These are phyloP conservation scores for Antitrichia curtipendula DNA, from an alignment of 225 moss, liverwort and hornwort genomes.

Conservation along the genomic window DNA sequence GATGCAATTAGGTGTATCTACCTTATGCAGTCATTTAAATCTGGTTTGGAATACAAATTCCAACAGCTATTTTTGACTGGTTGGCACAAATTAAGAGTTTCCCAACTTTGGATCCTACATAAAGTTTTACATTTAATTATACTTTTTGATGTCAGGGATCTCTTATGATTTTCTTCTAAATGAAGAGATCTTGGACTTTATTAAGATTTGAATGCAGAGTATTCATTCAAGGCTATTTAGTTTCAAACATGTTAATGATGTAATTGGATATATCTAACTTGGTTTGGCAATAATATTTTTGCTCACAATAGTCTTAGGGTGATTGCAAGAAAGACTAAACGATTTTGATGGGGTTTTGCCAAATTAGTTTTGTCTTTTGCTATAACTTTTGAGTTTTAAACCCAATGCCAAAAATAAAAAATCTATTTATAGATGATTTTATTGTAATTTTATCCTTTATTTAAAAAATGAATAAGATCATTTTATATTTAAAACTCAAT, in stretches of 20 bases:
- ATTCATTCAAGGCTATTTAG: neutral
- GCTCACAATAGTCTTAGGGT: neutral
- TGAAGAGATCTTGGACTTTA: neutral
- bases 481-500: too few species aligned
- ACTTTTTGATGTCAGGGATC: neutral
- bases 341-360: too few species aligned
- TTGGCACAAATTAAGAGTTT: neutral
- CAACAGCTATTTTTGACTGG: neutral
- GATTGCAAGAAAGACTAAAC: too few species aligned
- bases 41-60: too few species aligned
- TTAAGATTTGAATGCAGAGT: neutral
- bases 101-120: neutral
- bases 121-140: neutral
- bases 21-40: too few species aligned
- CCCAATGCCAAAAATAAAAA: too few species aligned
- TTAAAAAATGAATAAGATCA: too few species aligned
- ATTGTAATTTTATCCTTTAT: too few species aligned
- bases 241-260: neutral
- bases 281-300: neutral
- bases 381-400: too few species aligned
- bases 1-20: too few species aligned
- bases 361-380: too few species aligned
- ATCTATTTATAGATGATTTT: too few species aligned
- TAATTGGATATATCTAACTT: neutral
- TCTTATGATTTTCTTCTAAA: neutral